phyloP scores from a whole-genome alignment of 768 basidiomycete species.

The Calocybe cyanea region DNA sequence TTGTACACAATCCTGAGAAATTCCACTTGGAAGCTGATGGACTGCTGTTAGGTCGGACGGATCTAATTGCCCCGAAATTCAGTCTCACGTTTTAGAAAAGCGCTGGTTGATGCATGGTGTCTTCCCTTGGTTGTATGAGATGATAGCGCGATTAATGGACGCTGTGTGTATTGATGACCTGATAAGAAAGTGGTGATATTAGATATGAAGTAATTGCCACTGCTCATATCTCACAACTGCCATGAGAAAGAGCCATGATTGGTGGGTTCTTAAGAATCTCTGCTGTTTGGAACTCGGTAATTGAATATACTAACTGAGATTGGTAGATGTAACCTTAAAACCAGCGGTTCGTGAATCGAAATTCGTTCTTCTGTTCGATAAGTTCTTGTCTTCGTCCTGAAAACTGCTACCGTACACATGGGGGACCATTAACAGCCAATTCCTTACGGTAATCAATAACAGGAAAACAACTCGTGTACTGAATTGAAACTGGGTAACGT shows the following conservation, averaged over 20 bases:
- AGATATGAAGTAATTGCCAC: background rate
- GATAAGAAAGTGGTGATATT: background rate
- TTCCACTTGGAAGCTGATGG: constrained; percentile 5
- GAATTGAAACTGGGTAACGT: background rate
- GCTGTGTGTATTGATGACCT: background rate
- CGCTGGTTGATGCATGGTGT: too few species aligned
- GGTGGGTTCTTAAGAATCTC: constrained; percentile 7
- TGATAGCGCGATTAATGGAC: too few species aligned
- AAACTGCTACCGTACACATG: constrained; percentile 4
- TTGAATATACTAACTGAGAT: constrained; percentile 5
- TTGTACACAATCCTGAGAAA: constrained; percentile 11
- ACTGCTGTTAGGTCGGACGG: constrained; percentile 8
- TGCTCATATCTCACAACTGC: background rate
- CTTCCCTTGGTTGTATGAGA: too few species aligned
- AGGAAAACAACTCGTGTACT: too few species aligned
- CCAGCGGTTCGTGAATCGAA: background rate
- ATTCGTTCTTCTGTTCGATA: constrained; percentile 3
- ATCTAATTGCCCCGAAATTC: constrained; percentile 6
- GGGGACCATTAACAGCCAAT: background rate
- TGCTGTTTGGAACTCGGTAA: background rate
- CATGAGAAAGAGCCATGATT: constrained; percentile 1
- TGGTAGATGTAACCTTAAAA: constrained; percentile 7
- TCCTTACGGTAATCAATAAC: background rate
- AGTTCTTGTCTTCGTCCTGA: constrained; percentile 3
- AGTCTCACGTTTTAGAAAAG: background rate